Base-by-base conservation (phyloP, 2,329 filamentous ascomycete species). In the Saccharata proteae region DNA sequence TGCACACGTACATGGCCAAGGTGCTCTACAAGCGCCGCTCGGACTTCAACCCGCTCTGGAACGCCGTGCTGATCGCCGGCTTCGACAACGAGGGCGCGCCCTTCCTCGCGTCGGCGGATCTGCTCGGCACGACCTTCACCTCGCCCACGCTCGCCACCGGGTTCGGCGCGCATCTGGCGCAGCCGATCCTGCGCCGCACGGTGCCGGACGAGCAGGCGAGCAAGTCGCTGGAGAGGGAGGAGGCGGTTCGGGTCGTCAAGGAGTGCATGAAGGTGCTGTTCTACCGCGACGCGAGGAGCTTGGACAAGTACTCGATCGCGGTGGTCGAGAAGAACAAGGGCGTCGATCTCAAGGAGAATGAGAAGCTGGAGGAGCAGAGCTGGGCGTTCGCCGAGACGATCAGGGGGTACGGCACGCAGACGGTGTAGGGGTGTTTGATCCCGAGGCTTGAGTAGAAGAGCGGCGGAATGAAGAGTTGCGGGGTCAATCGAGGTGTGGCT, bases 231-330 rank as follows among this genome's bases (percentile, higher is more conserved):
- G 76, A 67, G 23, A 71, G 74, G 54, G 86, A 94, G 48, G 59
- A 81, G 53, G 90, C 90, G 29, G 67, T 94, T 38, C 65, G 78
- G 36, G 71, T 84, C 23, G 62, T 98, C 52, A 80, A 80, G 65
- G 81, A 93, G 63, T 93, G 85, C 61, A 86, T 98, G 82, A 96
- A 96, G 72, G 88, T 96, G 32, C 69, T 98, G 38, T 98, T 82
- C 67, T 98, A 98, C 68, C 74, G 90, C 48, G 90, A 98, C 61
- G 90, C 90, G 26, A 77, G 90, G 58, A 92, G 82, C 63, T 63
- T 90, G 61, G 85, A 94, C 61, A 70, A 72, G 45, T 98, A 94
- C 65, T 90, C 82, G 42, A 77, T 96, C 54, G 88, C 88, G 13
- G 70, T 96, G 33, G 70, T 98, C 35, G 90, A 82, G 34, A 80